Evolutionary conservation across 2,329 filamentous ascomycete genomes (phyloP).

Genomic region (Fusarium pininemorale): DNA sequence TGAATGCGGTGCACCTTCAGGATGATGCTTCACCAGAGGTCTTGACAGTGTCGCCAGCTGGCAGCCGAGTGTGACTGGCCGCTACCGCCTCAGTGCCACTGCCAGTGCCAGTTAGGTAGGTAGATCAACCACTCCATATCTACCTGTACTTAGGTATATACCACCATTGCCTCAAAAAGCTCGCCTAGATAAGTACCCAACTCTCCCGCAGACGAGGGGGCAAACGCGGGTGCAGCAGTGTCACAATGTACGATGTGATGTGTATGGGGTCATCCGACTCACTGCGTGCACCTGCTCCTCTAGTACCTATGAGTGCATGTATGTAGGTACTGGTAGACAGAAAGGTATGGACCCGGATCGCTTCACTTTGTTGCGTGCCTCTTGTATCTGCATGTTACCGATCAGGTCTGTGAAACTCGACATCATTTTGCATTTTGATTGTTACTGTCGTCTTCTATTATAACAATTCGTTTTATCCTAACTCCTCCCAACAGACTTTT

Average conservation of each 20-base stretch:
- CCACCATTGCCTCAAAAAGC: background rate
- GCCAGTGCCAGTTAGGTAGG: background rate
- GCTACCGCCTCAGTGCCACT: background rate
- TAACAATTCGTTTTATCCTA: background rate
- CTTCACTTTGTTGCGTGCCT: background rate
- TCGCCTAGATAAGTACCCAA: background rate
- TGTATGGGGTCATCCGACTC: constrained; percentile 17
- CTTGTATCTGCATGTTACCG: background rate
- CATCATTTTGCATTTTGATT: background rate
- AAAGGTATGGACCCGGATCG: background rate
- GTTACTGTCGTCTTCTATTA: background rate
- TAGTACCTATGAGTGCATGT: background rate
- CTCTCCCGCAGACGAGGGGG: background rate
- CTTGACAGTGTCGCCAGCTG: constrained; percentile 35
- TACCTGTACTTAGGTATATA: background rate
- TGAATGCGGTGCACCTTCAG: constrained; percentile 25
- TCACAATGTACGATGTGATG: constrained; percentile 36
- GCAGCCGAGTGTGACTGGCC: constrained; percentile 22
- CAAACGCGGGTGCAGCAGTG: constrained; percentile 25
- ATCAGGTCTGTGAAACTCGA: background rate
- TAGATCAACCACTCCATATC: background rate
- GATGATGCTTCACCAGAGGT: constrained; percentile 16
- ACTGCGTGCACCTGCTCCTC: background rate
- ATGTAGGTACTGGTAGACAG: background rate
- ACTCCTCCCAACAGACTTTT: background rate